A percentile compares a stretch with the other conserved stretches of the same genome.
phyloP scores from a whole-genome alignment of 768 basidiomycete genomes.

The Lactifluus hygrophoroides region DNA sequence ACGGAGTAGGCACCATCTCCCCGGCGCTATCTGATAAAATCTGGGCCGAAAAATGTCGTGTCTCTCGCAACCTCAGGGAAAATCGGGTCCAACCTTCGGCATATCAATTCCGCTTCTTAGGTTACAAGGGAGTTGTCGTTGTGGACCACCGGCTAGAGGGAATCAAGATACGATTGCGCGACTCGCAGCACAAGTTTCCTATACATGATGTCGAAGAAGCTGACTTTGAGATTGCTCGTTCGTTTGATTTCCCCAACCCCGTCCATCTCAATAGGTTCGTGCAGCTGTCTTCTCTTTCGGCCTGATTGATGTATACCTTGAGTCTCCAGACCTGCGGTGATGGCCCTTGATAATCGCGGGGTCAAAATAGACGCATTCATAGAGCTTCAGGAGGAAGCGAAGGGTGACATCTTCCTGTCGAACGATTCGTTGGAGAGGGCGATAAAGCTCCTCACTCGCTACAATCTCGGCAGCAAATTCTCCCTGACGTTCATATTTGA shows the following conservation, averaged over 20 bases:
- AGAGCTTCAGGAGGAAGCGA: conserved; percentile 50
- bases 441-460: conserved; percentile 38
- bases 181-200: no score
- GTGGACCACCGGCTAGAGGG: no score
- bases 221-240: no score
- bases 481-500: conserved; percentile 44
- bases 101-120: conserved; percentile 78
- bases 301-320: not conserved
- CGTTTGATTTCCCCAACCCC: conserved; percentile 48
- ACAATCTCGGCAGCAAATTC: conserved; percentile 41
- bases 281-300: not conserved
- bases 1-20: not conserved
- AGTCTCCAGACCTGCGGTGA: conserved; percentile 52
- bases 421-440: conserved; percentile 47
- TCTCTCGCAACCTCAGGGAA: no score
- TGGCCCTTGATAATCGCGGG: conserved; percentile 71
- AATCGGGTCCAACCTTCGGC: conserved; percentile 21
- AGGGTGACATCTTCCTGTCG: conserved; percentile 50
- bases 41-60: no score
- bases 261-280: conserved; percentile 66
- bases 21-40: no score
- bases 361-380: conserved; percentile 51
- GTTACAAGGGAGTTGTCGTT: conserved; percentile 38
- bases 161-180: no score
- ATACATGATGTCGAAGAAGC: no score